Conservation (phyloP, 768 basidiomycete genomes). For the Hygrophorus pudorinus region DNA sequence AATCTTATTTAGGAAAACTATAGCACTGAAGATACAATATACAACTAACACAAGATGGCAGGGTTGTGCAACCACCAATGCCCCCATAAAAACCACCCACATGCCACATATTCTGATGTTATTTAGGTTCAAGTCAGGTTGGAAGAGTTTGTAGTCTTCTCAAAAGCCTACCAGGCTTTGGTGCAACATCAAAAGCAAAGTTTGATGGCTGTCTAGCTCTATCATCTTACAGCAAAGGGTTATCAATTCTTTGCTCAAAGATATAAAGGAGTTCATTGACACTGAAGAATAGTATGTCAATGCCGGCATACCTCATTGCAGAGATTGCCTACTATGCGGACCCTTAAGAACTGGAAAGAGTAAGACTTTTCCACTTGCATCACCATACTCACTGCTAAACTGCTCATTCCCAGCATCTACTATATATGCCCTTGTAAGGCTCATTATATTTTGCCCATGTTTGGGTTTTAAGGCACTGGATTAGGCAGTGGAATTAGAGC, state of each 20-base stretch:
- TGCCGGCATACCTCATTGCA: conserved; percentile 46
- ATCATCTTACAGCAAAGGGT: conserved; percentile 41
- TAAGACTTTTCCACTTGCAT: conserved; percentile 16
- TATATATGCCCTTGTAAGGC: conserved; percentile 39
- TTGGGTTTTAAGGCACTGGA: background rate
- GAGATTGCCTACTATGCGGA: conserved; percentile 48
- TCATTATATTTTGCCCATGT: background rate
- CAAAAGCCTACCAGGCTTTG: too few relatives aligned
- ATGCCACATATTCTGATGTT: too few relatives aligned
- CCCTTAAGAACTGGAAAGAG: conserved; percentile 58
- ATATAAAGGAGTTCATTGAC: conserved; percentile 42
- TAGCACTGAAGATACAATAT: too few relatives aligned
- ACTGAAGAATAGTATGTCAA: conserved; percentile 48
- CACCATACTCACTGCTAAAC: conserved; percentile 15
- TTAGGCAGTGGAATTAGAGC: conserved; percentile 51
- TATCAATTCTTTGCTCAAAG: conserved; percentile 35
- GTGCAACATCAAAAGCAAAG: conserved; percentile 37
- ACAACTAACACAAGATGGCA: too few relatives aligned
- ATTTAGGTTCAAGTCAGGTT: too few relatives aligned
- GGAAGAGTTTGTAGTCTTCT: too few relatives aligned
- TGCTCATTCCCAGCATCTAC: conserved; percentile 37
- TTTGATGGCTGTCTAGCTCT: conserved; percentile 39
- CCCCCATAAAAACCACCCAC: too few relatives aligned
- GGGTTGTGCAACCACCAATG: too few relatives aligned
- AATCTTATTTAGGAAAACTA: too few relatives aligned